Evolutionary conservation across 2,329 filamentous ascomycete genomes (phyloP), one percentile per base, ranked within the genome.

Genomic region (Emydomyces testavorans): DNA sequence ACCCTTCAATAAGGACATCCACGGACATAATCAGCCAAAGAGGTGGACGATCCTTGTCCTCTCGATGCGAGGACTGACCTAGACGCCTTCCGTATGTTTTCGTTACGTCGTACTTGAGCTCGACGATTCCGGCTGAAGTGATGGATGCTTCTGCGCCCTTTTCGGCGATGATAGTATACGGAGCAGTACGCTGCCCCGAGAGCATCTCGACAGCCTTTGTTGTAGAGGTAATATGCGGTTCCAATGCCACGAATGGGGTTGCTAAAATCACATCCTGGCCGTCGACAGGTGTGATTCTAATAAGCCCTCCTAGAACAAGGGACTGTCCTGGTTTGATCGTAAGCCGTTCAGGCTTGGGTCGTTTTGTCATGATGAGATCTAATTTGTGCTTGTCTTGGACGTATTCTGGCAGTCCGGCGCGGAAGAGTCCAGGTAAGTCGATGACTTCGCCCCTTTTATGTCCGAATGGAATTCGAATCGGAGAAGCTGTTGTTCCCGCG

Each of bases 401-500:
- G 60, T 83, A 80, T 0, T 77, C 66, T 40, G 86, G 82, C 5
- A 96, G 71, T 13, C 80, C 76, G 21, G 79, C 82, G 38, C 92
- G 80, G 6, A 81, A 77, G 28, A 98, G 71, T 0, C 92, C 92
- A 0, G 92, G 92, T 11, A 98, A 74, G 62, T 98, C 92, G 57
- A 98, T 86, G 28, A 98, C 73, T 64, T 98, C 93, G 48, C 92
- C 92, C 58, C 79, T 83, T 20, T 85, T 83, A 51, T 79, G 79
- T 38, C 89, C 89, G 60, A 92, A 98, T 0, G 88, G 87, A 15
- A 96, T 79, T 23, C 92, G 82, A 56, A 98, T 96, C 0, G 92
- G 92, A 0, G 88, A 94, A 1, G 89, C 92, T 1, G 92, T 98
- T 0, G 92, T 98, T 7, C 93, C 92, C 0, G 92, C 86, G 2